Evolutionary conservation across 163 green algal species (phyloP).

Genomic region (Chlorella variabilis): DNA sequence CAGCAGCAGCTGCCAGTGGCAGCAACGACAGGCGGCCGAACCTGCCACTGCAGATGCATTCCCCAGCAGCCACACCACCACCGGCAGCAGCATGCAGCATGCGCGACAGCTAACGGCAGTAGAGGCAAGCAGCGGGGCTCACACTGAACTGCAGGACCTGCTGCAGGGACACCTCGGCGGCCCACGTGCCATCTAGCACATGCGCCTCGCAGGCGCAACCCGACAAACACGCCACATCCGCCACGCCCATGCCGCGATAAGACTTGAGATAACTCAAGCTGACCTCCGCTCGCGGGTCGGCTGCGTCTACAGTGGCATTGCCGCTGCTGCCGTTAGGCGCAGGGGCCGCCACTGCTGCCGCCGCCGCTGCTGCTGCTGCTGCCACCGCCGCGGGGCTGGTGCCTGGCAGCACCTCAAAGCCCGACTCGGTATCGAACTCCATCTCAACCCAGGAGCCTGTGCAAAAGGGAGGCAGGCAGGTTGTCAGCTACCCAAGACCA

Average conservation of each 20-base stretch:
- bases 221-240: background rate
- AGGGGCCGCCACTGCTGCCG: no score
- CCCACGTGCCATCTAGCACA: slow-evolving; percentile 19
- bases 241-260: slow-evolving; percentile 10
- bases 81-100: background rate
- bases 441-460: slow-evolving; percentile 22
- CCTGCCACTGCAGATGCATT: background rate
- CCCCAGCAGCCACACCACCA: no score
- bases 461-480: background rate
- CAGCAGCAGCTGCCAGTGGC: no score
- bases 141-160: slow-evolving; percentile 28
- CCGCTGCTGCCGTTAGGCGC: background rate
- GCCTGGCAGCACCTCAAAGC: background rate
- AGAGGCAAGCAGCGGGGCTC: background rate
- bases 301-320: background rate
- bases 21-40: background rate
- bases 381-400: no score
- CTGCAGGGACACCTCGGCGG: slow-evolving; percentile 4
- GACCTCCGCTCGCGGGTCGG: background rate
- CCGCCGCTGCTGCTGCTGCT: background rate
- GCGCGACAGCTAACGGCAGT: background rate
- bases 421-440: slow-evolving; percentile 15
- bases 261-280: slow-evolving; percentile 12
- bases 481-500: no score
- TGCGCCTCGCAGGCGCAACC: slow-evolving; percentile 2